Conservation (phyloP, 148 eudicot genomes). For the Spergularia bocconei region DNA sequence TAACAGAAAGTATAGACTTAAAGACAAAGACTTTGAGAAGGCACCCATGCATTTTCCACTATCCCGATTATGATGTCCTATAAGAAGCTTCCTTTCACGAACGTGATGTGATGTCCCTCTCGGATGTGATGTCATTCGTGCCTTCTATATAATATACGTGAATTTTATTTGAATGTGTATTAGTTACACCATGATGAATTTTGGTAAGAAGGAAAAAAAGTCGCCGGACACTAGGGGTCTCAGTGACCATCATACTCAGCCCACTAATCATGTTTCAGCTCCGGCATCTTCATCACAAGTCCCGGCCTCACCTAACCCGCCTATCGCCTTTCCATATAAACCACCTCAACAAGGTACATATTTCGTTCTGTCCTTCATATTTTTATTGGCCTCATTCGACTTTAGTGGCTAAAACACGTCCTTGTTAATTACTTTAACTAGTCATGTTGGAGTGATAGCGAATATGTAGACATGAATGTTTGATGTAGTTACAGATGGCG, state of each 20-base stretch:
- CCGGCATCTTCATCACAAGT: background rate
- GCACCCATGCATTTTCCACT: background rate
- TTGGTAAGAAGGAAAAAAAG: constrained; percentile 11
- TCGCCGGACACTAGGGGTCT: constrained; percentile 13
- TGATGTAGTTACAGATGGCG: background rate
- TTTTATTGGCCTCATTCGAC: no score
- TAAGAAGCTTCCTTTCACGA: no score
- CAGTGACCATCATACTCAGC: background rate
- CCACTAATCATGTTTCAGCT: background rate
- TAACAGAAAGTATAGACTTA: no score
- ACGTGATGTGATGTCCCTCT: background rate
- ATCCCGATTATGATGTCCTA: no score
- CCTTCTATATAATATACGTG: background rate
- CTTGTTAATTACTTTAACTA: no score
- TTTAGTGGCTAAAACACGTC: no score
- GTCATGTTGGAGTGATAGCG: no score
- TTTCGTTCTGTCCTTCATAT: no score
- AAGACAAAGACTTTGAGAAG: background rate
- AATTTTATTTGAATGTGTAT: no score
- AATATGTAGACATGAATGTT: background rate
- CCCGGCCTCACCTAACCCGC: background rate
- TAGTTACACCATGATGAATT: background rate
- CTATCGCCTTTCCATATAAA: no score
- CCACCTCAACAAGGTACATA: no score
- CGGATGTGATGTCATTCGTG: background rate